Evolutionary conservation across 2,329 filamentous ascomycete species (phyloP), one percentile per base, ranked within the genome.

Genomic region (Rachicladosporium sp.): DNA sequence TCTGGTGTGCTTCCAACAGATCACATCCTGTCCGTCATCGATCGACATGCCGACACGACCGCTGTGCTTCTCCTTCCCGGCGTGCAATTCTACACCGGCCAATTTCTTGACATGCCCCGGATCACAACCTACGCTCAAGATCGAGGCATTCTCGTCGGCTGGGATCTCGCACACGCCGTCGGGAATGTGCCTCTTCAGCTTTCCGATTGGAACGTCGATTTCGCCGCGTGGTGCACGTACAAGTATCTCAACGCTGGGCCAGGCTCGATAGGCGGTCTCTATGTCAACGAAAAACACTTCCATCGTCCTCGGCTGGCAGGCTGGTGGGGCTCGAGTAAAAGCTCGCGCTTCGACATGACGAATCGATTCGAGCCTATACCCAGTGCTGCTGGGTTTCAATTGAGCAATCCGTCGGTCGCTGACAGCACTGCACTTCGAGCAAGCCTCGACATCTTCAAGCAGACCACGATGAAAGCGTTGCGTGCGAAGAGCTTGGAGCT

Each of bases 181-280:
- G 87, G 87, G 21, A 94, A 94, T 54, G 82, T 93, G 2, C 76
- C 82, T 36, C 64, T 94, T 11, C 64, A 69, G 41, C 70, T 94
- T 12, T 86, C 93, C 59, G 83, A 89, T 49, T 94, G 87, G 87
- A 73, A 82, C 49, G 85, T 93, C 21, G 87, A 94, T 59, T 93
- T 93, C 53, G 87, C 87, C 9, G 83, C 76, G 43, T 94, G 87
- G 87, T 94, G 87, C 61, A 88, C 80, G 10, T 94, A 94, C 70
- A 94, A 94, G 66, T 94, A 94, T 65, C 74, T 93, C 59, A 93
- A 93, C 56, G 77, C 79, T n/a, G 87, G 87, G 0, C 84, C 87
- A 0, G 87, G 87, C 3, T 72, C 78, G 9, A 93, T 93, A 47
- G 84, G 76, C 1, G 85, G 81, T 1, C 67, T 81, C 0, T 94